phyloP scores from a whole-genome alignment of 2,329 filamentous ascomycete genomes.

The Sporothrix humicola region DNA sequence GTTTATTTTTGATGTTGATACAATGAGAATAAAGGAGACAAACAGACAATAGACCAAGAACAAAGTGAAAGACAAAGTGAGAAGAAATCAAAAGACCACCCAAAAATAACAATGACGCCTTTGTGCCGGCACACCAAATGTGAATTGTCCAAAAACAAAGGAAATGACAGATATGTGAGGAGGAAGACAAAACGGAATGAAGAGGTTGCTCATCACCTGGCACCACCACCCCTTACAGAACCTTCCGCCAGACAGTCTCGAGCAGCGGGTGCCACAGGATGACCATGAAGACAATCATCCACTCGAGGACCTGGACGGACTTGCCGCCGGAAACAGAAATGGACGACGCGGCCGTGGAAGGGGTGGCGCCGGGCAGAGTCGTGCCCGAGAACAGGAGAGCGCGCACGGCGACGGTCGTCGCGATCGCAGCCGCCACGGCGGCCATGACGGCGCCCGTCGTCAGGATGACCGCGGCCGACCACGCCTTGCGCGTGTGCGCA shows the following conservation, averaged over 20 bases:
- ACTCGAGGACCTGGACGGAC: slow-evolving; percentile 38
- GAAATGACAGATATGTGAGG: not conserved
- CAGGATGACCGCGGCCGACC: slow-evolving; percentile 31
- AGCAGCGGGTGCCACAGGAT: slow-evolving; percentile 38
- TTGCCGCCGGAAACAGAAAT: slow-evolving; percentile 34
- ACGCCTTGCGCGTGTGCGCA: slow-evolving; percentile 24
- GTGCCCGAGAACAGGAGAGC: slow-evolving; percentile 38
- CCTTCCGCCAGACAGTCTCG: slow-evolving; percentile 32
- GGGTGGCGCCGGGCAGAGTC: slow-evolving; percentile 29
- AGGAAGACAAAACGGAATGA: too few species aligned
- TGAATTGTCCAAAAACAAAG: slow-evolving; percentile 2
- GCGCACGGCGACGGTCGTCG: slow-evolving; percentile 36
- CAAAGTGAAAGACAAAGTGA: not conserved
- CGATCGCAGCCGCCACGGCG: slow-evolving; percentile 34
- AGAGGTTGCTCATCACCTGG: too few species aligned
- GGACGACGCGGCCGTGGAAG: not conserved
- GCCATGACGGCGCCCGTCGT: slow-evolving; percentile 35
- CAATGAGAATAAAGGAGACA: slow-evolving; percentile 2
- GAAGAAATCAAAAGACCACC: not conserved
- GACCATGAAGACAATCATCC: slow-evolving; percentile 37
- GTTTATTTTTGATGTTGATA: slow-evolving; percentile 7
- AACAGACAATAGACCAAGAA: not conserved
- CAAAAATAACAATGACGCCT: slow-evolving; percentile 3
- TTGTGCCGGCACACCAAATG: not conserved
- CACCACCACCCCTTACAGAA: too few species aligned